Evolutionary conservation across 805 yeast species (phyloP), one percentile per base, ranked within the genome.

Genomic region (Sugiyamaella boreocaroliniensis): DNA sequence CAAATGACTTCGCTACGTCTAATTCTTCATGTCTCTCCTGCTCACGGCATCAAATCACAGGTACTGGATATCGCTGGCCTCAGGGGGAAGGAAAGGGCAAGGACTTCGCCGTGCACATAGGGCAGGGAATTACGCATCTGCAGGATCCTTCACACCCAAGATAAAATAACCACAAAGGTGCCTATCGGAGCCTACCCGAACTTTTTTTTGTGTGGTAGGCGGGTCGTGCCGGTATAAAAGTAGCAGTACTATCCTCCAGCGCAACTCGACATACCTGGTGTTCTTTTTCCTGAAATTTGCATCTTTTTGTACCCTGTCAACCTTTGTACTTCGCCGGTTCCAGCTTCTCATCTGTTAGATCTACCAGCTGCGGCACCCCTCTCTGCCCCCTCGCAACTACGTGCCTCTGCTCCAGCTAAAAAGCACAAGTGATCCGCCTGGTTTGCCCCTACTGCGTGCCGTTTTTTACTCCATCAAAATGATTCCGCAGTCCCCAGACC

Each of bases 91-190:
- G n/a, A n/a, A n/a, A n/a, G n/a, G n/a, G n/a, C n/a, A n/a, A n/a
- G n/a, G n/a, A 22, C 26, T 4, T 22, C 26, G 26, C 26, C 26
- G 6, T 22, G 6, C 6, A 22, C n/a, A 9, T 10, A 11, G 37
- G 37, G 37, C 37, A 11, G n/a, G 37, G 37, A 14, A 11, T 4
- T 9, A 32, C 8, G 4, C n/a, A 32, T 10, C 3, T 32, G 37
- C n/a, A 10, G 32, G 37, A 32, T 32, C 12, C n/a, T 32, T 14
- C 12, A 32, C 18, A 26, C 15, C 47, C 47, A 34, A n/a, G 8
- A 18, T 10, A 15, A 45, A 45, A 45, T 45, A 45, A 45, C 48
- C 48, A 45, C 48, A 45, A 45, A 45, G 48, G 48, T 45, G 32
- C 20, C 48, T 32, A 15, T 22, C 26, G 26, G 26, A 22, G 26